Base-by-base conservation (phyloP, 2,329 filamentous ascomycete genomes). In the Diaporthe citri region DNA sequence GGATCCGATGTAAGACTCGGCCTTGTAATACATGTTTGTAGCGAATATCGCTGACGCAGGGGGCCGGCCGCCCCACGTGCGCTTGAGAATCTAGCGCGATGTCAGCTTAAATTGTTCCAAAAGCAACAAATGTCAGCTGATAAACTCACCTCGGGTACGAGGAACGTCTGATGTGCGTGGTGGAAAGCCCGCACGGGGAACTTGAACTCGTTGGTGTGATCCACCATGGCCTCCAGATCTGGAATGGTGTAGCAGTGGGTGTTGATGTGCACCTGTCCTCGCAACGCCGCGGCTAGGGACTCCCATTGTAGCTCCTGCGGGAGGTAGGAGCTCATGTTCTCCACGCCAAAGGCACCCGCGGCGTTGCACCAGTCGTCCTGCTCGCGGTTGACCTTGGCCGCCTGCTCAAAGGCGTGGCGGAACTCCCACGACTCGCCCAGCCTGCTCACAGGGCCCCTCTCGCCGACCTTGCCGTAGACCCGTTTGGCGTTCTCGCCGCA, bases 1-100 rank as follows among this genome's bases (percentile, higher is more conserved):
- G 15, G 91, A 93, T 0, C 88, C 92, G 6, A 89, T 85, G 78
- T 92, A 93, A 0, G 91, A 85, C 82, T 94, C 93, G 1, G 89
- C 86, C 82, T 94, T 93, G 87, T 93, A 94, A 81, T 90, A 93
- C 90, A 93, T 93, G 80, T 92, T 93, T 79, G 94, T 92, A 13
- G 92, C 92, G 78, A 94, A 94, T 4, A 93, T 84, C n/a, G 89
- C 92, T 22, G 86, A 88, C 4, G 87, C 89, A n/a, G 88, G 89
- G 22, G 88, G 82, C 0, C 86, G 85, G 17, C 85, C 87, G 20
- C 90, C 89, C 83, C 86, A 91, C 0, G 88, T 87, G 66, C 89
- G 86, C 79, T 90, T 90, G 4, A 91, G 84, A 36, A 91, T 88
- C 86, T 87, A 39, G 25, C 20, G 8, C 20, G 8, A 41, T 6